Conservation (phyloP, 179 eudicot genomes). For the Spinacia oleracea region DNA sequence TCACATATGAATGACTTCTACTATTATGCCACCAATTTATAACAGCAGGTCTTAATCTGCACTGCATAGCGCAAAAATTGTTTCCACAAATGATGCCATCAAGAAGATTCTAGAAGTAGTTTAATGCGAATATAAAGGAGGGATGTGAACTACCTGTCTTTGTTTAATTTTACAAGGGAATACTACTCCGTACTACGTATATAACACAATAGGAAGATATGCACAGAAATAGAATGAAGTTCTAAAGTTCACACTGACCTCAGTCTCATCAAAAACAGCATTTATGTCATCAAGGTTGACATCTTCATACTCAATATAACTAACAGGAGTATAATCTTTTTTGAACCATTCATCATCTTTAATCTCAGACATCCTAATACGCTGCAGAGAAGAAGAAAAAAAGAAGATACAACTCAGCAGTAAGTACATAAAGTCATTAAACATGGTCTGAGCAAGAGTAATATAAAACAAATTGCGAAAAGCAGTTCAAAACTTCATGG, state of each 20-base stretch:
- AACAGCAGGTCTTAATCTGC: neutral
- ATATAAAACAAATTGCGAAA: neutral
- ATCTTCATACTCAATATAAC: constrained; percentile 78
- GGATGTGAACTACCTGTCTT: neutral
- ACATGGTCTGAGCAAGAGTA: neutral
- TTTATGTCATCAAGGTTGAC: constrained; percentile 88
- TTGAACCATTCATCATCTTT: constrained; percentile 90
- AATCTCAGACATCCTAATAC: constrained; percentile 76
- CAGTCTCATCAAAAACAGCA: constrained; percentile 88
- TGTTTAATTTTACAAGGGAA: neutral
- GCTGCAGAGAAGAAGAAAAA: constrained; percentile 46
- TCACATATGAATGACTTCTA: neutral
- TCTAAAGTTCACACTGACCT: constrained; percentile 48
- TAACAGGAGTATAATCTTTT: constrained; percentile 74
- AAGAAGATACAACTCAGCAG: neutral
- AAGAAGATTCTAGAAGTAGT: neutral
- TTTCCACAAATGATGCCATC: neutral
- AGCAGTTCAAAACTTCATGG: neutral
- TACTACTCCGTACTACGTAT: too few relatives aligned
- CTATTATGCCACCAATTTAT: too few relatives aligned
- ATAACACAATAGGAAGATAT: too few relatives aligned
- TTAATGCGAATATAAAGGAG: neutral
- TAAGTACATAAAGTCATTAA: neutral
- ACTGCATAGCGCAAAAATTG: neutral
- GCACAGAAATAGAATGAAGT: too few relatives aligned